Evolutionary conservation across 73 alveolate genomes (phyloP).

Genomic region (Paramecium sexaurelia): DNA sequence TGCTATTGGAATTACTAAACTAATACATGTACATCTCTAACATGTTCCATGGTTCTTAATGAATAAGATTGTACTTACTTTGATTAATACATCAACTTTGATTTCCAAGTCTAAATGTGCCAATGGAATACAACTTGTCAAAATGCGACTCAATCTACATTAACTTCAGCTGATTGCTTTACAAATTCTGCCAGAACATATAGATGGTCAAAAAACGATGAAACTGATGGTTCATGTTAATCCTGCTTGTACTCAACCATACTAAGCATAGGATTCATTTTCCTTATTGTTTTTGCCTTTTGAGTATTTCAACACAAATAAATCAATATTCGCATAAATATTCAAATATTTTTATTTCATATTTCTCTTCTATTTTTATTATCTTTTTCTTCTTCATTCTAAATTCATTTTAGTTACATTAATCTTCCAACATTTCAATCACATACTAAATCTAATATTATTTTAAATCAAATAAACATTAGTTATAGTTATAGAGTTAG

Average conservation of each 20-base stretch:
- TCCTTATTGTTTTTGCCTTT: neutral
- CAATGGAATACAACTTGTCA: neutral
- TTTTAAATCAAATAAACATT: too few species aligned
- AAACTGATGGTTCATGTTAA: neutral
- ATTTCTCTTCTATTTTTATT: too few species aligned
- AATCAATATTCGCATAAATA: neutral
- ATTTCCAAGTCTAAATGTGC: neutral
- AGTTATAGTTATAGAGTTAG: too few species aligned
- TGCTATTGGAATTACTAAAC: neutral
- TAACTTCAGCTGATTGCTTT: neutral
- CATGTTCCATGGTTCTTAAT: neutral
- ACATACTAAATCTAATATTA: too few species aligned
- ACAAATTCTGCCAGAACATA: neutral
- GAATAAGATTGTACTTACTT: neutral
- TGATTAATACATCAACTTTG: neutral
- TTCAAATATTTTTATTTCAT: neutral
- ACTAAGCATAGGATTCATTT: neutral
- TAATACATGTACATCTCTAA: neutral
- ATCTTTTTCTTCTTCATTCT: too few species aligned
- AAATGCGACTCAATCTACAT: neutral
- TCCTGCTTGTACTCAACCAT: neutral
- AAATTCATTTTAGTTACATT: too few species aligned
- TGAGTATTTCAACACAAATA: neutral
- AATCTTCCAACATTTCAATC: too few species aligned
- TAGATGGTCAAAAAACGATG: neutral